A percentile compares a stretch with the other conserved stretches of the same genome.
Evolutionary conservation across 306 rosid species (phyloP).

Genomic region (Cucurbita argyrosperma): DNA sequence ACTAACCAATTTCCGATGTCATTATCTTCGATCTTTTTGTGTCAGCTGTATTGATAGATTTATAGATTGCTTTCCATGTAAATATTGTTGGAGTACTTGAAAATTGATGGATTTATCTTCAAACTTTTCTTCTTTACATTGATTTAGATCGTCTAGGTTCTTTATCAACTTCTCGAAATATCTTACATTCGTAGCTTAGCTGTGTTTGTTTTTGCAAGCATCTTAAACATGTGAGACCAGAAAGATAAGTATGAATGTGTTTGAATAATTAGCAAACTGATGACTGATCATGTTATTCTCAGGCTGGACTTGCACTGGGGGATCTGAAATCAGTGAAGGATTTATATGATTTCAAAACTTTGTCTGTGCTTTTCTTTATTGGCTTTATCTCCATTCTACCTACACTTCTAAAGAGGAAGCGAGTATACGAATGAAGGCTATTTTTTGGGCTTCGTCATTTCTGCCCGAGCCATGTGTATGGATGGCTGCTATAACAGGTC

Average conservation of each 20-base stretch:
- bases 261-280: not conserved
- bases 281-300: slow-evolving; percentile 5
- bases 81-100: not conserved
- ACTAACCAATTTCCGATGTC: not conserved
- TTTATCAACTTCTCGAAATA: not conserved
- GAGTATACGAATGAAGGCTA: slow-evolving; percentile 63
- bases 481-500: slow-evolving; percentile 6
- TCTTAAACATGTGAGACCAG: not conserved
- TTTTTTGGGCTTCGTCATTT: not conserved
- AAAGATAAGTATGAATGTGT: not conserved
- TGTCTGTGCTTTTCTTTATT: slow-evolving; percentile 80
- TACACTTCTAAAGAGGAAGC: slow-evolving; percentile 77
- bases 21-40: not conserved
- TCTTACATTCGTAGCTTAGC: not conserved
- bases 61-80: not conserved
- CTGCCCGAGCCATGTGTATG: not conserved
- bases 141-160: not conserved
- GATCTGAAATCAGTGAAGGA: slow-evolving; percentile 92
- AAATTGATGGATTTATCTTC: not conserved
- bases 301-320: slow-evolving; percentile 99
- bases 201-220: not conserved
- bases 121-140: not conserved
- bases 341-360: slow-evolving; percentile 77
- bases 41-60: not conserved
- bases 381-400: slow-evolving; percentile 73